Evolutionary conservation across 805 yeast species (phyloP).

Genomic region (Tetrapisispora nanseiensis): DNA sequence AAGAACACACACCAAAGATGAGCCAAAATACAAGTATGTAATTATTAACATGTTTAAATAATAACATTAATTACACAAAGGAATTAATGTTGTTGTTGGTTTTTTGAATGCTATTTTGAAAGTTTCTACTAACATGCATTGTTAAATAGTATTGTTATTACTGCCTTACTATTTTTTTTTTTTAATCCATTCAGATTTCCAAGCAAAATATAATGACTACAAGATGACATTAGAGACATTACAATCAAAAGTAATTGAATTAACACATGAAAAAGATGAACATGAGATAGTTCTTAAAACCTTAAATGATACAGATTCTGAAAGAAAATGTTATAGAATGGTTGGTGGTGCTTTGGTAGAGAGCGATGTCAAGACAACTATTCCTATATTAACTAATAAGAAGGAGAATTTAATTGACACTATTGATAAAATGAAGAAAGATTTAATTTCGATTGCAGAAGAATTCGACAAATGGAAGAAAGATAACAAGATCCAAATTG

Average conservation of each 20-base stretch:
- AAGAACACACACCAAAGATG: too few relatives aligned
- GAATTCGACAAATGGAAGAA: conserved; percentile 29
- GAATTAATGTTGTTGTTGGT: too few relatives aligned
- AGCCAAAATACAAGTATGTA: neutral
- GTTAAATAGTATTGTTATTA: neutral
- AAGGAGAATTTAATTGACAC: conserved; percentile 34
- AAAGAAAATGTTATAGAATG: conserved; percentile 83
- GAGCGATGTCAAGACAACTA: conserved; percentile 68
- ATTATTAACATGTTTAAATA: too few relatives aligned
- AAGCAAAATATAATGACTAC: conserved; percentile 41
- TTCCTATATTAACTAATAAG: conserved; percentile 51
- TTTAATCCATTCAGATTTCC: conserved; percentile 28
- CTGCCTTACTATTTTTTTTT: too few relatives aligned
- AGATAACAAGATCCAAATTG: conserved; percentile 29
- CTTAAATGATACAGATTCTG: conserved; percentile 39
- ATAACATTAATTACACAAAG: too few relatives aligned
- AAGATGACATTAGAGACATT: conserved; percentile 40
- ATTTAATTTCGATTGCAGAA: conserved; percentile 23
- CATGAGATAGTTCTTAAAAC: conserved; percentile 51
- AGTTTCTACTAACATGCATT: neutral
- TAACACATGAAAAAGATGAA: conserved; percentile 41
- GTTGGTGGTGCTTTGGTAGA: conserved; percentile 87
- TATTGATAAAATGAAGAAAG: conserved; percentile 22
- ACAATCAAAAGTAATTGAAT: conserved; percentile 37
- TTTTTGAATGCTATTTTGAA: too few relatives aligned